These are phyloP conservation scores for Barnettozyma vustinii DNA, from an alignment of 805 yeast species.

Conservation along the genomic window DNA sequence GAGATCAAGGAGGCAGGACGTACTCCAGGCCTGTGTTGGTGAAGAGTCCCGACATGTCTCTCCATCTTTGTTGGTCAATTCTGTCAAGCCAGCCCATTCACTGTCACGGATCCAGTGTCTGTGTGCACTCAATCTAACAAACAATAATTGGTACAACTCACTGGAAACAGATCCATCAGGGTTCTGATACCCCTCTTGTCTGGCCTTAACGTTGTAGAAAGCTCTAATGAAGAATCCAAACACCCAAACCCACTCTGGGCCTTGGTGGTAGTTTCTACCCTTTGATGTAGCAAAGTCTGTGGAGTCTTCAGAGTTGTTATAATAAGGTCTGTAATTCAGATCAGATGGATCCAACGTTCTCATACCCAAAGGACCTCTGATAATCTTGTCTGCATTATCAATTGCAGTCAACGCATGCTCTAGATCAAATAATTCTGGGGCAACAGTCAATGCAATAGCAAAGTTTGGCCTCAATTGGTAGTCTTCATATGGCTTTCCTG, in stretches of 20 bases:
- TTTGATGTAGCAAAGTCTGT: conserved; percentile 88
- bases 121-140: conserved; percentile 57
- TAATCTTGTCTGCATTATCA: conserved; percentile 58
- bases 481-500: conserved; percentile 89
- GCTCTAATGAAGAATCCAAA: conserved; percentile 87
- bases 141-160: conserved; percentile 52
- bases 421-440: conserved; percentile 81
- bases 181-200: conserved; percentile 32
- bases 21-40: conserved; percentile 97
- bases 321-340: conserved; percentile 86
- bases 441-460: conserved; percentile 88
- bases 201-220: conserved; percentile 46
- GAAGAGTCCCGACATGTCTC: conserved; percentile 77
- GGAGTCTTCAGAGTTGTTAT: conserved; percentile 72
- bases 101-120: conserved; percentile 66
- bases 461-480: conserved; percentile 91
- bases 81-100: conserved; percentile 92
- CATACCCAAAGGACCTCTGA: conserved; percentile 91
- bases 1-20: conserved; percentile 78
- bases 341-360: conserved; percentile 90
- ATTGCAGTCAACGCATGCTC: conserved; percentile 61
- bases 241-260: conserved; percentile 98
- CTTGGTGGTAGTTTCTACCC: conserved; percentile 97
- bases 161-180: conserved; percentile 36
- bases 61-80: conserved; percentile 86